Evolutionary conservation across 768 basidiomycete species (phyloP).

Genomic region (Candolleomyces eurysporus): DNA sequence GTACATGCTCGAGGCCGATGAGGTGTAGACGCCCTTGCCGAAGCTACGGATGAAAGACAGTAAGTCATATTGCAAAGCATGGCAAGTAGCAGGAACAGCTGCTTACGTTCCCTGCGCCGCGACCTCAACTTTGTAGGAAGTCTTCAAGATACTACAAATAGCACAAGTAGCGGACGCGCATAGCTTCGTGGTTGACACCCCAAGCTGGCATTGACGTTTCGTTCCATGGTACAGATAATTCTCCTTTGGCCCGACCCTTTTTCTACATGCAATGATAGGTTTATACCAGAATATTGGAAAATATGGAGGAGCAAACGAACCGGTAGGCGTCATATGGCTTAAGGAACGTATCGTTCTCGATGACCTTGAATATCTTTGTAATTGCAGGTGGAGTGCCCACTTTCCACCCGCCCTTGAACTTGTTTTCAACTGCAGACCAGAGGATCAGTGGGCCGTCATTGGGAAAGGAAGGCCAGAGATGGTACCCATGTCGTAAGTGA

Average conservation of each 20-base stretch:
- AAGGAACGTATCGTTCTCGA: constrained; percentile 22
- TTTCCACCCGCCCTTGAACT: constrained; percentile 26
- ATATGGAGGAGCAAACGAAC: not conserved
- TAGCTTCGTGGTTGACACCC: constrained; percentile 4
- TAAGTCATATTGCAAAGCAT: not conserved
- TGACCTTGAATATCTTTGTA: constrained; percentile 28
- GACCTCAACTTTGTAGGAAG: constrained; percentile 13
- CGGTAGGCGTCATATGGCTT: constrained; percentile 6
- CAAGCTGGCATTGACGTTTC: constrained; percentile 9
- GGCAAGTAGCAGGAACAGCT: not conserved
- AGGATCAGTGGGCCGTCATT: not conserved
- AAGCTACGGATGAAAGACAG: constrained; percentile 1
- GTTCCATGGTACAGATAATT: constrained; percentile 16
- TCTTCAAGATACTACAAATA: constrained; percentile 14
- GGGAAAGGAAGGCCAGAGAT: not conserved
- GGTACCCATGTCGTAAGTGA: constrained; percentile 20
- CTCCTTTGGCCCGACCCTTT: constrained; percentile 7
- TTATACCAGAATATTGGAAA: not conserved
- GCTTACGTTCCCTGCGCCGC: constrained; percentile 24
- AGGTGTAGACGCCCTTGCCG: constrained; percentile 15
- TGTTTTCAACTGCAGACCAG: constrained; percentile 19
- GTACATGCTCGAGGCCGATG: constrained; percentile 20
- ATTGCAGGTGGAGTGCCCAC: constrained; percentile 15
- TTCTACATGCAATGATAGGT: no score
- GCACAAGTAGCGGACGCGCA: constrained; percentile 9